A percentile compares a stretch with the other conserved stretches of the same genome.
These are phyloP conservation scores for Pythium oligandrum DNA, from an alignment of 352 stramenopile species.

Conservation along the genomic window DNA sequence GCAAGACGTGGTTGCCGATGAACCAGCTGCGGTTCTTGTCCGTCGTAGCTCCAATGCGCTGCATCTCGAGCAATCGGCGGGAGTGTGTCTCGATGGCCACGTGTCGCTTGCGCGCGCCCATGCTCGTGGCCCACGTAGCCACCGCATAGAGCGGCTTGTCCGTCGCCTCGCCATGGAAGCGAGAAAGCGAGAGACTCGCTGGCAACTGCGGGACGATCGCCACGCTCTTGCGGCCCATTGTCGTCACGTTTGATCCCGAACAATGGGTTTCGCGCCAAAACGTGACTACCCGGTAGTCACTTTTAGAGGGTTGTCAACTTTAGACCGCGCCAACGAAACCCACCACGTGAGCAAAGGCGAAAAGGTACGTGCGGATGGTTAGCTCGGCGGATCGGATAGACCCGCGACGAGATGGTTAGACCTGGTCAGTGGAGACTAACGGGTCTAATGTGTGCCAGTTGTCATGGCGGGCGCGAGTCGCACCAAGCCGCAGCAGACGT, in stretches of 20 bases:
- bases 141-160: slow-evolving; percentile 46
- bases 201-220: slow-evolving; percentile 43
- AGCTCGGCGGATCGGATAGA: too few relatives aligned
- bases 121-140: slow-evolving; percentile 35
- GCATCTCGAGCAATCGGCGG: slow-evolving; percentile 49
- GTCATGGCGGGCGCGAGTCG: slow-evolving; percentile 6
- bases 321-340: slow-evolving; percentile 9
- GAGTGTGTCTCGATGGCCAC: slow-evolving; percentile 38
- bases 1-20: slow-evolving; percentile 59
- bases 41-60: slow-evolving; percentile 38
- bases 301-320: slow-evolving; percentile 1
- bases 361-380: too few relatives aligned
- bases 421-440: too few relatives aligned
- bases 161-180: slow-evolving; percentile 63
- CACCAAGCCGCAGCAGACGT: slow-evolving; percentile 46
- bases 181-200: slow-evolving; percentile 32
- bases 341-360: too few relatives aligned
- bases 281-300: slow-evolving; percentile 10
- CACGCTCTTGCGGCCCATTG: slow-evolving; percentile 45
- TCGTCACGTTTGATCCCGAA: too few relatives aligned
- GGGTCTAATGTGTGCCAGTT: too few relatives aligned
- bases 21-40: slow-evolving; percentile 69
- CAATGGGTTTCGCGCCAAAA: slow-evolving; percentile 15
- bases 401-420: too few relatives aligned
- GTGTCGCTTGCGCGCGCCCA: slow-evolving; percentile 36